Base-by-base conservation (phyloP, 495 filamentous ascomycete species). In the Massariosphaeria phaeospora region DNA sequence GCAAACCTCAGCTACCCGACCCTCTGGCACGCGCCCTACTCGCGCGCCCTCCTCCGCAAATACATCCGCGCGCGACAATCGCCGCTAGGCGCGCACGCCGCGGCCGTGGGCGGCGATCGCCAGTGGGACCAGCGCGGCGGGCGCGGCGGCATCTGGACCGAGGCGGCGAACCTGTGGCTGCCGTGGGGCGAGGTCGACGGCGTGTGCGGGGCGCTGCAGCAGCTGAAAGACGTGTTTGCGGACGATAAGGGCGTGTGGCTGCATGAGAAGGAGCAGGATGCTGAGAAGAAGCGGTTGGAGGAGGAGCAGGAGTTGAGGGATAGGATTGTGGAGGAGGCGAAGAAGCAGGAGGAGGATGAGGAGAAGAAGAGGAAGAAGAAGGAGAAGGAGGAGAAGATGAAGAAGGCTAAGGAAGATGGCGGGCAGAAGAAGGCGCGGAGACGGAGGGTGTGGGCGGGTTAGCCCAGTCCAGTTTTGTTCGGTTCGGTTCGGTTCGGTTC, bases 141-240 rank as follows among this genome's bases (percentile, higher is more conserved):
- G 0, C 70, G 70, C 20, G 80, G 79, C 1, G 81, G 81, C n/a
- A 67, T 79, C 15, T 84, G 81, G 80, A 82, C 79, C 1, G 77
- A 75, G 47, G 63, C 70, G 17, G 72, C 69, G 25, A 69, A 70
- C 27, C 30, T 55, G 1, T 84, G 79, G 79, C 57, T 82, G 51
- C 69, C 66, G 1, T 78, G 79, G 63, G 67, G 66, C 1, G 78
- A 83, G 24, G 50, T 42, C 15, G 60, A 63, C 24, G 60, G 60
- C 18, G 71, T 83, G 15, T 83, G 79, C 57, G 67, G 70, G 26
- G 72, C 70, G 3, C 70, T 72, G 41, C 76, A 81, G 3, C 34
- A 59, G 18, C 27, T 59, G 52, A 67, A 71, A 7, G 71, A 71
- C 15, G 59, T 81, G 1, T 83, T 84, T 55, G 43, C 50, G 0